phyloP scores from a whole-genome alignment of 2,329 filamentous ascomycete species.

The Phoma sp. region DNA sequence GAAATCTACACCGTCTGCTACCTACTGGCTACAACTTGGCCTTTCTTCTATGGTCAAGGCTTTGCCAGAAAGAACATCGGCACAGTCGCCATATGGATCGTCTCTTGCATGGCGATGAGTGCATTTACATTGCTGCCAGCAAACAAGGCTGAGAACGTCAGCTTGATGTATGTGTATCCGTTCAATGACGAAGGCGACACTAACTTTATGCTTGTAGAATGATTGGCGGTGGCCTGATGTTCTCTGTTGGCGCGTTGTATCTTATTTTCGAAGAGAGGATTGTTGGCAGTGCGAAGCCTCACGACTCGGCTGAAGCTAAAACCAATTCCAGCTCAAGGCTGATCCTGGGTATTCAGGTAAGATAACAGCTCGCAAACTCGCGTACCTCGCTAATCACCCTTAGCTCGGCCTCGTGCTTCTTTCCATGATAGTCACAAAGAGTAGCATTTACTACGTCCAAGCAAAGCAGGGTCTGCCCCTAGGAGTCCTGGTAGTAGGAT shows the following conservation, averaged over 20 bases:
- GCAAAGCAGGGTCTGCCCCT: constrained; percentile 82
- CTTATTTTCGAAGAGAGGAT: constrained; percentile 77
- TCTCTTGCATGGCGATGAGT: constrained; percentile 84
- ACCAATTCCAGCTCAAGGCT: constrained; percentile 60
- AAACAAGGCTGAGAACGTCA: constrained; percentile 79
- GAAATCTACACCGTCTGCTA: constrained; percentile 86
- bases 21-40: constrained; percentile 78
- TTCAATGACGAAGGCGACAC: background rate
- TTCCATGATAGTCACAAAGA: constrained; percentile 84
- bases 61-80: constrained; percentile 73
- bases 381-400: background rate
- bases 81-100: constrained; percentile 73
- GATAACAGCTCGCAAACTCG: constrained; percentile 9
- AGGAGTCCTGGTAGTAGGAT: constrained; percentile 87
- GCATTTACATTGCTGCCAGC: constrained; percentile 87
- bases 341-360: constrained; percentile 71
- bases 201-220: constrained; percentile 60
- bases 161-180: constrained; percentile 67
- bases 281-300: constrained; percentile 51
- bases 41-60: constrained; percentile 70
- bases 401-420: constrained; percentile 79
- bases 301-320: constrained; percentile 33
- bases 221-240: constrained; percentile 79
- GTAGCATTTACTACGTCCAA: constrained; percentile 83
- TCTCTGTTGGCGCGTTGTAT: constrained; percentile 75